Percentiles rank a stretch among this genome's conserved stretches.
These are phyloP conservation scores for Didymellaceae sp. DNA, from an alignment of 2,329 filamentous ascomycete species.

Conservation along the genomic window DNA sequence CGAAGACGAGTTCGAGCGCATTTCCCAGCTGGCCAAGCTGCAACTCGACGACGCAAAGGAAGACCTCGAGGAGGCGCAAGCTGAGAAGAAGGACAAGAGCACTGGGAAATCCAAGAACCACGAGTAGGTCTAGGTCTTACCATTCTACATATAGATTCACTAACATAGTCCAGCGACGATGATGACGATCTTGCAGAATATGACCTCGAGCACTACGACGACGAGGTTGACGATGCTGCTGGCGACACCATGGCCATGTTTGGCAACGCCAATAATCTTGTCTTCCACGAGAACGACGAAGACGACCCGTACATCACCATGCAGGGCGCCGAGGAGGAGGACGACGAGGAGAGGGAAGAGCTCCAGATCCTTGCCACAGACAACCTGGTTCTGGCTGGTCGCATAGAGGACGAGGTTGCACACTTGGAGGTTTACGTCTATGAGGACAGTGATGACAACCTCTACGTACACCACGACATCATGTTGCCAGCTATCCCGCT, in stretches of 20 bases:
- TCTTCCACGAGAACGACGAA: constrained; percentile 92
- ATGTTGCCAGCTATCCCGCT: constrained; percentile 98
- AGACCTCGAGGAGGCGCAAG: constrained; percentile 67
- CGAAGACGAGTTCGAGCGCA: constrained; percentile 59
- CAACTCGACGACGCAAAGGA: constrained; percentile 92
- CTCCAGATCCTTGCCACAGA: constrained; percentile 91
- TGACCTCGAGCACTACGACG: constrained; percentile 94
- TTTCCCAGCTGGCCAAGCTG: constrained; percentile 59
- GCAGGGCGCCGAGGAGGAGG: constrained; percentile 69
- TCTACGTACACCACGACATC: constrained; percentile 99
- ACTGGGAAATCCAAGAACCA: constrained; percentile 30
- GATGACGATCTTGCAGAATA: constrained; percentile 96
- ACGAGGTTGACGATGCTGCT: constrained; percentile 74
- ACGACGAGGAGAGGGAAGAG: constrained; percentile 90
- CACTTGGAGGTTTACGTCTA: constrained; percentile 98
- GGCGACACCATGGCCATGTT: constrained; percentile 88
- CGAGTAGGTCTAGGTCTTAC: constrained; percentile 16
- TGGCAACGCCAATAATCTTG: constrained; percentile 89
- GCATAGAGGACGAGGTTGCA: constrained; percentile 95
- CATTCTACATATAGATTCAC: not conserved
- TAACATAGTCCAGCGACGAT: constrained; percentile 41
- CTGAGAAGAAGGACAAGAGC: constrained; percentile 50
- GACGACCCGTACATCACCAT: constrained; percentile 97
- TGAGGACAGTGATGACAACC: constrained; percentile 91
- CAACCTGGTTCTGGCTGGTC: constrained; percentile 88